Base-by-base conservation (phyloP, 73 alveolate genomes). In the Blepharisma japonicum region DNA sequence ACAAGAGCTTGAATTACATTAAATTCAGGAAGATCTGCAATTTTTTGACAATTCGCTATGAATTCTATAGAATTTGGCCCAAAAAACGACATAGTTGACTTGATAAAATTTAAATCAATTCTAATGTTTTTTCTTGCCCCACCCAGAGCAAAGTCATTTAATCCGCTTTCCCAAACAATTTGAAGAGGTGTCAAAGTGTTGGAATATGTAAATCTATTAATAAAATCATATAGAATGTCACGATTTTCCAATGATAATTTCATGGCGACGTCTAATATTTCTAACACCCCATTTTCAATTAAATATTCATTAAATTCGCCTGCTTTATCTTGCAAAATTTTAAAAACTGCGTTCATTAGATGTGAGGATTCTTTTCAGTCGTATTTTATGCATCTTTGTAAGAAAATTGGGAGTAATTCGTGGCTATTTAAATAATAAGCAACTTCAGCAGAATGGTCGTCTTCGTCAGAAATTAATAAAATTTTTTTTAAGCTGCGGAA, bases 161-260 rank as follows among this genome's bases (percentile, higher is more conserved):
- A n/a, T 18, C 46, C 74, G 18, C 49, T 61, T 14, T 61, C 74
- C n/a, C 23, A 61, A 2, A 61, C n/a, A 20, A 61, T 25, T 39
- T 61, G 74, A n/a, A 61, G 14, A 25, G 23, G 49, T 0, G 74
- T 61, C 23, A 61, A 61, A 61, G 74, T 61, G 5, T 61, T 61
- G 18, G 14, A n/a, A n/a, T 14, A 61, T 39, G 23, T 61, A 61
- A 20, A 61, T 2, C 23, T 39, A 8, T 18, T 18, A 2, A 61
- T 25, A 61, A 61, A 61, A 61, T n/a, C 39, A 14, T 18, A 61
- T 14, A 61, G 5, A 61, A 39, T 9, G 2, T 61, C 50, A 61
- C 14, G 74, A 39, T 8, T 61, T 39, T 18, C 14, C 14, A 61
- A 25, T 8, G 14, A 25, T 25, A 61, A 39, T 5, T 25, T n/a